Percentiles rank a stretch among this genome's conserved stretches.
These are phyloP conservation scores for Boletus huronensis DNA, from an alignment of 768 basidiomycete species.

Conservation along the genomic window DNA sequence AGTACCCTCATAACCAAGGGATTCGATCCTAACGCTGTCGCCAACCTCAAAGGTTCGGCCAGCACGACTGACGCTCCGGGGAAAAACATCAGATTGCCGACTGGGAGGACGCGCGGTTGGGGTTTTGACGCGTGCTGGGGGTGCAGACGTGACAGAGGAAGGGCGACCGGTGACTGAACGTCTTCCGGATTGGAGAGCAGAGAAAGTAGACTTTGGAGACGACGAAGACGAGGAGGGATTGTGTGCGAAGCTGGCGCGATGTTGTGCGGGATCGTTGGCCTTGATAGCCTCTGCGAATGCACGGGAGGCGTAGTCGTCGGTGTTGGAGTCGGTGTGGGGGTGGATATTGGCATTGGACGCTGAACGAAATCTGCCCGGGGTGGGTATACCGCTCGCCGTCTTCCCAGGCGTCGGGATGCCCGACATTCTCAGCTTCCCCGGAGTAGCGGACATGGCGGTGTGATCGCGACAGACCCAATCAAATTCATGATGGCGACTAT, in stretches of 20 bases:
- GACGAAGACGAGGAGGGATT: constrained; percentile 43
- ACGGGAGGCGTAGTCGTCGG: constrained; percentile 59
- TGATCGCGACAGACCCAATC: not conserved
- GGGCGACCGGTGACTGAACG: constrained; percentile 53
- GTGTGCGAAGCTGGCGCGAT: constrained; percentile 45
- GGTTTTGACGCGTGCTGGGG: constrained; percentile 47
- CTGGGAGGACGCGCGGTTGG: constrained; percentile 58
- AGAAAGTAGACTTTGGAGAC: constrained; percentile 41
- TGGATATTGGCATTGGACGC: constrained; percentile 48
- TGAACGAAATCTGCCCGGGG: constrained; percentile 69
- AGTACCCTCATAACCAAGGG: constrained; percentile 82
- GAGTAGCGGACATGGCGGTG: constrained; percentile 40
- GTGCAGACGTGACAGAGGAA: constrained; percentile 57
- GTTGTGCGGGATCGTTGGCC: constrained; percentile 75
- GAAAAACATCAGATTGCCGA: constrained; percentile 60
- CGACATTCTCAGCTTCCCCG: constrained; percentile 40
- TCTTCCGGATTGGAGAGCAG: constrained; percentile 40
- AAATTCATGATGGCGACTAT: not conserved
- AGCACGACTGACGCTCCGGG: constrained; percentile 44
- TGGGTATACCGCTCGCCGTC: constrained; percentile 52
- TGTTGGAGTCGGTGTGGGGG: constrained; percentile 30
- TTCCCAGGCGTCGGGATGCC: constrained; percentile 48
- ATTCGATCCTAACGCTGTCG: constrained; percentile 83
- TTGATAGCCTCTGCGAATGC: constrained; percentile 80
- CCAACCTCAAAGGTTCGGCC: constrained; percentile 60